These are phyloP conservation scores for Nakazawaea ishiwadae DNA, from an alignment of 805 yeast species.

Conservation along the genomic window DNA sequence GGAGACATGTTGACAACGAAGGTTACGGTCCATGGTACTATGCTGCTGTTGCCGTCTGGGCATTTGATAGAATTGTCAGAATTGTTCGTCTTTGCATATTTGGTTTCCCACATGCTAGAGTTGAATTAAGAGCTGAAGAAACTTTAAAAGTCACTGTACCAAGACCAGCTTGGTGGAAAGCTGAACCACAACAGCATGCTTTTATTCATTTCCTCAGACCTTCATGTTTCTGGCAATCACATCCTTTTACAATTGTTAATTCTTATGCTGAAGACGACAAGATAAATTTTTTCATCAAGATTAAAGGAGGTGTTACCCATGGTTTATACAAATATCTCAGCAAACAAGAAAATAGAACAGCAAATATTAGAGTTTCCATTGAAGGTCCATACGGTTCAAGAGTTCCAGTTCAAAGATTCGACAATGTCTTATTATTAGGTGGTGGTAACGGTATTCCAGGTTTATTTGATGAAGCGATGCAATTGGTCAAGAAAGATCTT, in stretches of 20 bases:
- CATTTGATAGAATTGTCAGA: slow-evolving; percentile 28
- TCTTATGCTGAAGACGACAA: slow-evolving; percentile 14
- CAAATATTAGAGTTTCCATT: slow-evolving; percentile 33
- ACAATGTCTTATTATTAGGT: slow-evolving; percentile 36
- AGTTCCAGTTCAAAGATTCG: slow-evolving; percentile 32
- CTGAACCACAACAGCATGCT: slow-evolving; percentile 35
- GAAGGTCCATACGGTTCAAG: slow-evolving; percentile 63
- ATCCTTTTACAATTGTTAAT: slow-evolving; percentile 36
- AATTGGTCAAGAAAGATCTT: slow-evolving; percentile 21
- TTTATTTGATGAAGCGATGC: slow-evolving; percentile 34
- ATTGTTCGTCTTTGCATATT: slow-evolving; percentile 29
- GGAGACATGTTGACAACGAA: slow-evolving; percentile 27
- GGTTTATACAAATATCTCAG: slow-evolving; percentile 21
- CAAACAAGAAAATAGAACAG: slow-evolving; percentile 22
- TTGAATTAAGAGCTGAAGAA: slow-evolving; percentile 36
- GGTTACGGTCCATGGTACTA: slow-evolving; percentile 6
- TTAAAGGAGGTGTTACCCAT: slow-evolving; percentile 34
- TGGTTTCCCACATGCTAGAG: slow-evolving; percentile 33
- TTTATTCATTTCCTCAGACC: slow-evolving; percentile 35
- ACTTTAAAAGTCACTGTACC: slow-evolving; percentile 43
- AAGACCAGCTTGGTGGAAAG: slow-evolving; percentile 38
- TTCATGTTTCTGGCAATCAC: slow-evolving; percentile 40
- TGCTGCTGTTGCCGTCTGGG: slow-evolving; percentile 24
- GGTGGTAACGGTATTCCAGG: slow-evolving; percentile 56
- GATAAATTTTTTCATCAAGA: slow-evolving; percentile 29